Percentiles rank a stretch among this genome's conserved stretches.
Conservation (phyloP, 2,329 filamentous ascomycete species). For the Pseudopithomyces maydicus region DNA sequence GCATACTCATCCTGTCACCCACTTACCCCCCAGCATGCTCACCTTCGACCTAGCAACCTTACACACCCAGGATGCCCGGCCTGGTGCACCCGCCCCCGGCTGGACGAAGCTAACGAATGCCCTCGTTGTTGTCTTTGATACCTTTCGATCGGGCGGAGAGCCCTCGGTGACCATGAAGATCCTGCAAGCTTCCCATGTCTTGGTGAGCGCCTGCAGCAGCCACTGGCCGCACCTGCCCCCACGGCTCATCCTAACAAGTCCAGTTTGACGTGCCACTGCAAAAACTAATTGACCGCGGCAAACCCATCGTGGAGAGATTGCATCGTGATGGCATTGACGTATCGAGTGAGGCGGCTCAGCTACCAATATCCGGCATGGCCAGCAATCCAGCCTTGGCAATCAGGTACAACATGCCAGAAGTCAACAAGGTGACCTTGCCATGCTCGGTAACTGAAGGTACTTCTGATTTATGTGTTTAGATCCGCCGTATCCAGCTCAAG, state of each 20-base stretch:
- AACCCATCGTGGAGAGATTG: slow-evolving; percentile 23
- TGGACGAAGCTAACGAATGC: slow-evolving; percentile 43
- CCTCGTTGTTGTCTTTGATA: slow-evolving; percentile 41
- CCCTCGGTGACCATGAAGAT: slow-evolving; percentile 45
- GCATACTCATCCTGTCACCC: slow-evolving; percentile 13
- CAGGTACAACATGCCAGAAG: slow-evolving; percentile 44
- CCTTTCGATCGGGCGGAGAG: slow-evolving; percentile 27
- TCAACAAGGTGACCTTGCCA: slow-evolving; percentile 33
- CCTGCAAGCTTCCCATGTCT: slow-evolving; percentile 45
- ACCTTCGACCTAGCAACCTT: slow-evolving; percentile 38
- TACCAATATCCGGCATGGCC: slow-evolving; percentile 52
- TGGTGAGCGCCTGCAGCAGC: slow-evolving; percentile 42
- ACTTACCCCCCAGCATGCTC: slow-evolving; percentile 27
- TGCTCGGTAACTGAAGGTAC: not conserved
- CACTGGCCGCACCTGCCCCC: not conserved
- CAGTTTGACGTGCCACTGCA: slow-evolving; percentile 23
- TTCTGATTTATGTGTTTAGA: slow-evolving; percentile 26
- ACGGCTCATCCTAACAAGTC: not conserved
- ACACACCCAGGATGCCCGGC: slow-evolving; percentile 40
- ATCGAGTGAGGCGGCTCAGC: slow-evolving; percentile 39
- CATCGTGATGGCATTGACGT: slow-evolving; percentile 32
- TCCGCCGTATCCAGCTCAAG: slow-evolving; percentile 52
- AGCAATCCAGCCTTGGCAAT: slow-evolving; percentile 48
- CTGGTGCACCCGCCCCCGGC: slow-evolving; percentile 21
- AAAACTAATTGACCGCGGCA: slow-evolving; percentile 23